Conservation (phyloP, 345 rosid species). For the Draba incana region DNA sequence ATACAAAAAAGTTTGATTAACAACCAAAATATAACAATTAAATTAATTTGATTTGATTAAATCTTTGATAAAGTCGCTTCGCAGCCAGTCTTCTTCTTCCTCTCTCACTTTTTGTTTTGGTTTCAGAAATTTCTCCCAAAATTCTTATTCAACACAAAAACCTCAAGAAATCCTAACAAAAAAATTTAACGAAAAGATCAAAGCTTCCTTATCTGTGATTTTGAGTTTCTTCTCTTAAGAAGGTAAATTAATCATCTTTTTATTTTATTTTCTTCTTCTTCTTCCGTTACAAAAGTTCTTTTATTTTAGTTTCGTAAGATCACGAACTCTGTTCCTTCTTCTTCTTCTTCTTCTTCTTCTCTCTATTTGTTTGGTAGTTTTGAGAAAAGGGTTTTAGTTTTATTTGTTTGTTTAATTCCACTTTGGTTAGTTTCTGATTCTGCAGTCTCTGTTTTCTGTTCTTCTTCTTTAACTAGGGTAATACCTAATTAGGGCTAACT, state of each 20-base stretch:
- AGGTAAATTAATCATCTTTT: slow-evolving; percentile 4
- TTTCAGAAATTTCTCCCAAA: slow-evolving; percentile 10
- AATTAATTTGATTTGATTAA: slow-evolving; percentile 22
- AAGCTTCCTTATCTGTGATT: neutral
- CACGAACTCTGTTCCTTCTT: slow-evolving; percentile 21
- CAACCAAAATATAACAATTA: slow-evolving; percentile 37
- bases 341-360: slow-evolving; percentile 21
- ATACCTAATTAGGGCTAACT: neutral
- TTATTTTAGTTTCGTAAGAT: slow-evolving; percentile 13
- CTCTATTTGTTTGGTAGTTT: slow-evolving; percentile 1
- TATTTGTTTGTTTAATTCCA: neutral
- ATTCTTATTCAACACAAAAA: slow-evolving; percentile 17
- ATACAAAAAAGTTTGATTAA: slow-evolving; percentile 42
- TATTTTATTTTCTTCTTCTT: neutral
- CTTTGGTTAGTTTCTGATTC: neutral
- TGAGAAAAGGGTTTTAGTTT: neutral
- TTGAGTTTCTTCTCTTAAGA: neutral
- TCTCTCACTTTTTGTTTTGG: neutral
- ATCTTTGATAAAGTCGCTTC: slow-evolving; percentile 38
- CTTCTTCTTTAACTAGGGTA: neutral
- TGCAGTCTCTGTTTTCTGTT: slow-evolving; percentile 15
- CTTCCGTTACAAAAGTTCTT: slow-evolving; percentile 16
- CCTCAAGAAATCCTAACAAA: slow-evolving; percentile 7
- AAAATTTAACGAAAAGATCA: neutral
- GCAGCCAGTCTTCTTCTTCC: slow-evolving; percentile 23